Conservation (phyloP, 441 rosid genomes). For the Syzygium syzygioides region DNA sequence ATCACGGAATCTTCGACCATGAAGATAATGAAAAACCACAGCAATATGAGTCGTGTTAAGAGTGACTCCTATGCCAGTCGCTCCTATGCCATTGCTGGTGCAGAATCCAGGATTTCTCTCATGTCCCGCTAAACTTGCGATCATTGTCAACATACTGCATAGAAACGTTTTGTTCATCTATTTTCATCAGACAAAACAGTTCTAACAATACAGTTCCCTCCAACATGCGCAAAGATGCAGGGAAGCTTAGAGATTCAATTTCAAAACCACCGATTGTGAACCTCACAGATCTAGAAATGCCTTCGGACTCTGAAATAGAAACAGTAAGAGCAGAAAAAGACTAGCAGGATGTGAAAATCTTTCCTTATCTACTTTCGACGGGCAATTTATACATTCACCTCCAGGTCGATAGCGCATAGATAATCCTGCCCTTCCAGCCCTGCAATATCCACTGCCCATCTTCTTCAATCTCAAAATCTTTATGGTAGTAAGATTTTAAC, state of each 20-base stretch:
- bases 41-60: not conserved
- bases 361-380: not conserved
- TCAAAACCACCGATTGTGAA: not conserved
- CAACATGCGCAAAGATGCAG: not conserved
- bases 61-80: not conserved
- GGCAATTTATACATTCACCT: not conserved
- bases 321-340: not conserved
- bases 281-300: not conserved
- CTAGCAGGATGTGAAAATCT: not conserved
- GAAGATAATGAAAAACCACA: not conserved
- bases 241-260: not conserved
- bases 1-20: not conserved
- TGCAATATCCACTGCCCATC: constrained; percentile 38
- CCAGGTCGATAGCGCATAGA: constrained; percentile 25
- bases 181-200: not conserved
- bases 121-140: not conserved
- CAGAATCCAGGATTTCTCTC: not conserved
- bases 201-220: not conserved
- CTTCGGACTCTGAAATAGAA: not conserved
- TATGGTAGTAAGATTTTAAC: constrained; percentile 24
- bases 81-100: not conserved
- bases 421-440: constrained; percentile 42
- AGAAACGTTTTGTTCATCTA: not conserved
- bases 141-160: not conserved
- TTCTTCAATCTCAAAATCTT: constrained; percentile 32